Evolutionary conservation across 2,329 filamentous ascomycete genomes (phyloP), one percentile per base, ranked within the genome.

Genomic region (Aspergillus melleus): DNA sequence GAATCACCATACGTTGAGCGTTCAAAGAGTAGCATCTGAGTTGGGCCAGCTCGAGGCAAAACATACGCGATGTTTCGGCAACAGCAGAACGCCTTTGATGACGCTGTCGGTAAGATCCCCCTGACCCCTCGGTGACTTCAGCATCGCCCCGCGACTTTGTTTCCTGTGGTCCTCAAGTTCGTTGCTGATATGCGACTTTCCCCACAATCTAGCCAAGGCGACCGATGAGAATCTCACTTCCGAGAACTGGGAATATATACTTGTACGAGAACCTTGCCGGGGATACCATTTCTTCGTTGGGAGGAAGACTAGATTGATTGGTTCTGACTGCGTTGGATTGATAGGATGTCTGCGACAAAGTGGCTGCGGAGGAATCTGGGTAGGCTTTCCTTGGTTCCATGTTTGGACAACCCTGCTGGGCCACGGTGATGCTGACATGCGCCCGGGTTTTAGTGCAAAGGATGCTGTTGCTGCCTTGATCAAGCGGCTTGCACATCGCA

Each of bases 211-310:
- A 89, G 88, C 86, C 72, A 90, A 90, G 79, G 93, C 95, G 73
- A 99, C 95, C 58, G 95, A 99, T 79, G 95, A 99, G 84, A 99
- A 97, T 78, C 86, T 98, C 70, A 98, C 93, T 22, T 90, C 89
- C 30, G 86, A 96, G 77, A 90, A 90, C 74, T 90, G 88, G 88
- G 88, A 90, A 74, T 88, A 82, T 66, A 88, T 89, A 67, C 79
- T 89, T 69, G 83, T 85, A 80, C 64, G 78, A 60, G 32, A 42
- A 52, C 20, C 11, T 51, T n/a, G 10, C 26, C n/a, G 11, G 30
- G n/a, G 19, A 19, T 6, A 26, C 22, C 50, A 24, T 6, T 11
- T 20, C 36, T 19, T 52, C 51, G 63, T 52, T 20, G 36, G 22
- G 14, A 26, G 42, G 22, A 24, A 26, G n/a, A n/a, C n/a, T n/a